Conservation (phyloP, 208 protist species). For the Leishmania arabica region DNA sequence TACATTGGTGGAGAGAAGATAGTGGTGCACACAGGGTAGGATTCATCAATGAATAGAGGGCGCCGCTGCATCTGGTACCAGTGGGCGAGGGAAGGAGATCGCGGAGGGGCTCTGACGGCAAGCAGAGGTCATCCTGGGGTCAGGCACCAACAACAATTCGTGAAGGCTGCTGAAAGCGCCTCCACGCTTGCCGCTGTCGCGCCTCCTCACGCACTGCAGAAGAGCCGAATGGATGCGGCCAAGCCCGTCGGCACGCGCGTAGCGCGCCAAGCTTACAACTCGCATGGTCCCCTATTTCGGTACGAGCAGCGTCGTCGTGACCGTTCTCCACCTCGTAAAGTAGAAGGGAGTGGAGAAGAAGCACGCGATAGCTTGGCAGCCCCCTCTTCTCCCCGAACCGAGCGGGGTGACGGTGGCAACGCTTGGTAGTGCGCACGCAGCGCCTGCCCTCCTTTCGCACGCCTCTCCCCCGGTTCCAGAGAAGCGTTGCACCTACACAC, state of each 20-base stretch:
- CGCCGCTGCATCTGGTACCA: not conserved
- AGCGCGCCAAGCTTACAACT: not conserved
- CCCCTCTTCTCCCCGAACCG: not conserved
- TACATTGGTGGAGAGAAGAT: not conserved
- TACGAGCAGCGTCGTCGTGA: not conserved
- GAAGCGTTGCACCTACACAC: not conserved
- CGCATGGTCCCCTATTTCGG: not conserved
- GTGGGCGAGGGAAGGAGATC: not conserved
- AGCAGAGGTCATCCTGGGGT: not conserved
- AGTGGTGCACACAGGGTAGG: not conserved
- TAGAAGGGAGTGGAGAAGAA: not conserved
- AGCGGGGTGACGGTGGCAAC: not conserved
- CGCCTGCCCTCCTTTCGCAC: not conserved
- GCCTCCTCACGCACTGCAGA: not conserved
- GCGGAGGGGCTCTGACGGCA: too few relatives aligned
- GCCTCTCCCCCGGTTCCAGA: not conserved
- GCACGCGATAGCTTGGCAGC: too few relatives aligned
- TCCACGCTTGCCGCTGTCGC: not conserved
- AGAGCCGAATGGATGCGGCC: not conserved
- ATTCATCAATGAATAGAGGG: not conserved
- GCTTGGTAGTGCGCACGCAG: not conserved
- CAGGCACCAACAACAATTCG: not conserved
- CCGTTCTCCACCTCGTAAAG: not conserved
- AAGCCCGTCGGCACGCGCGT: not conserved
- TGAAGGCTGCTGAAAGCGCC: not conserved